Base-by-base conservation (phyloP, 1,284 basidiomycete genomes). In the Papiliotrema terrestris region DNA sequence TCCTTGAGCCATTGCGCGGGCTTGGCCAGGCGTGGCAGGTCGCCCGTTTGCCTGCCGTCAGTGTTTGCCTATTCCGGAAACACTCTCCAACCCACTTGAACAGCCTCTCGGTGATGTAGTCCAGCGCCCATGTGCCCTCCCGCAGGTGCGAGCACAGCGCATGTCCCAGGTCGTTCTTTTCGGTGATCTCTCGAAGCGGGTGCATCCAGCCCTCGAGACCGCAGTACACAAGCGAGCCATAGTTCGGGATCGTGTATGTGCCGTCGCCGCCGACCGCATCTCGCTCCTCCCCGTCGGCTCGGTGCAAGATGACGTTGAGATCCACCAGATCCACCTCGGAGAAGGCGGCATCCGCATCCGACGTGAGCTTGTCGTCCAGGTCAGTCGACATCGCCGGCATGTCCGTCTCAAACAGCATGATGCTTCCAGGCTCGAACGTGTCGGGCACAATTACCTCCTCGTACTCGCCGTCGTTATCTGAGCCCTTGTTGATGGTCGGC, bases 171-270 rank as follows among this genome's bases (percentile, higher is more conserved):
- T 97, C 92, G 72, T 96, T 97, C 68, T 84, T 83, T 58, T 81
- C 80, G 83, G 93, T 92, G 68, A 96, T 84, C 57, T 85, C 83
- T 41, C 84, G 81, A 51, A 97, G 78, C 0, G 86, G 86, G 60
- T 87, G 84, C 91, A 97, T 96, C 91, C 92, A 97, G 1, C 93
- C 94, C 72, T 97, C 91, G 49, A 97, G 75, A 26, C 93, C 93
- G 68, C 91, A 96, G 75, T 95, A 97, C 13, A 84, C 84, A 68
- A 92, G 78, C 53, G 82, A 81, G 0, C 88, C 89, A 36, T 85
- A 72, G 26, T 82, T 83, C 11, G 91, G 88, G 32, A 97, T 78
- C 50, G 85, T 81, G 74, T 96, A 97, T 1, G 80, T 82, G 4
- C 93, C 92, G 69, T 81, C 79, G 3, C 74, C 71, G 36, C 78